Conservation (phyloP, 805 yeast genomes). For the Starmerella powellii region DNA sequence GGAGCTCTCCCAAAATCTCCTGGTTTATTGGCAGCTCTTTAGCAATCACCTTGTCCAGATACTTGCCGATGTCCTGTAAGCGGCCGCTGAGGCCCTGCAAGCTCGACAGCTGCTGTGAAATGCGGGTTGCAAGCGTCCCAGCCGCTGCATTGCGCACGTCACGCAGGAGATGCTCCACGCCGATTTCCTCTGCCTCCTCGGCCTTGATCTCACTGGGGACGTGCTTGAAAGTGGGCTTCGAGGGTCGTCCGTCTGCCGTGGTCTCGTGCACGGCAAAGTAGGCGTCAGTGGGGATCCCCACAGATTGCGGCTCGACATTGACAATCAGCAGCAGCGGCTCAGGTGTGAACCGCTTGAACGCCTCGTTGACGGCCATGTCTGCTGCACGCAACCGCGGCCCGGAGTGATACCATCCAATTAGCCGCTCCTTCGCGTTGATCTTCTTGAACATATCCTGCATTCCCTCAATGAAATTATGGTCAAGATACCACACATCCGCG, state of each 20-base stretch:
- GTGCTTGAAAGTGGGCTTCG: slow-evolving; percentile 86
- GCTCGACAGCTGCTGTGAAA: slow-evolving; percentile 82
- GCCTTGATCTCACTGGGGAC: slow-evolving; percentile 89
- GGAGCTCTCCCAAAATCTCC: slow-evolving; percentile 78
- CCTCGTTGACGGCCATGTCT: slow-evolving; percentile 82
- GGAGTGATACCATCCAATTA: slow-evolving; percentile 98
- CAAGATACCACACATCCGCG: slow-evolving; percentile 89
- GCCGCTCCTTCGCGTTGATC: slow-evolving; percentile 89
- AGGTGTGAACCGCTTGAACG: slow-evolving; percentile 69
- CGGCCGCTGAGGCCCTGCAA: slow-evolving; percentile 74
- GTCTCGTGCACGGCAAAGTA: slow-evolving; percentile 89
- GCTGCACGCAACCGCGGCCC: slow-evolving; percentile 86
- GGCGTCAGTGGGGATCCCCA: slow-evolving; percentile 93
- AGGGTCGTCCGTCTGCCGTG: slow-evolving; percentile 86
- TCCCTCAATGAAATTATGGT: slow-evolving; percentile 87
- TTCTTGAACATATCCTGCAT: slow-evolving; percentile 98
- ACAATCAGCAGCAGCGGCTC: slow-evolving; percentile 80
- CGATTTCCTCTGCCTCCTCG: slow-evolving; percentile 98
- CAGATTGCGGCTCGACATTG: slow-evolving; percentile 72
- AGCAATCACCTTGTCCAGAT: slow-evolving; percentile 59
- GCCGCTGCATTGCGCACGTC: slow-evolving; percentile 96
- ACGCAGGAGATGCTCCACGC: slow-evolving; percentile 89
- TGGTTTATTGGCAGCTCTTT: slow-evolving; percentile 79
- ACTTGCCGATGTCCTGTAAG: slow-evolving; percentile 61
- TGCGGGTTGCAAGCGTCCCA: slow-evolving; percentile 73